Conservation (phyloP, 371 early-diverging fungal species). For the Paramicrosporidium saccamoebae region DNA sequence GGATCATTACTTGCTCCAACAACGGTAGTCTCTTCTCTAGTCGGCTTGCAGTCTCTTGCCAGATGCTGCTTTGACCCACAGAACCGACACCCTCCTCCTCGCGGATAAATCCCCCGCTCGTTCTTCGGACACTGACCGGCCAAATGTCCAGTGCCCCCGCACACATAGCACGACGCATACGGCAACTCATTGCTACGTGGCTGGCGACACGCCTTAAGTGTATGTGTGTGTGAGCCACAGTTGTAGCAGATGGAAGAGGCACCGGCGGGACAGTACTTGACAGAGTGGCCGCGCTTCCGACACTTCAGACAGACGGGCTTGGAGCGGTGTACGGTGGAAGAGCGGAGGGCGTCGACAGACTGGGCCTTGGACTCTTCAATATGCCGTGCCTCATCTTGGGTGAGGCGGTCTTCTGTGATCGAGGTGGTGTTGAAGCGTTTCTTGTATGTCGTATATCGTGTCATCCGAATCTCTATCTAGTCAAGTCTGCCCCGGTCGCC, state of each 20-base stretch:
- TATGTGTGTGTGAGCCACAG: slow-evolving; percentile 51
- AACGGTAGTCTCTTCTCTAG: slow-evolving; percentile 12
- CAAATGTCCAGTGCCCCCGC: slow-evolving; percentile 46
- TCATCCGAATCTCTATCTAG: too few relatives aligned
- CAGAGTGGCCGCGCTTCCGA: slow-evolving; percentile 40
- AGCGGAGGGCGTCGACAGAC: too few relatives aligned
- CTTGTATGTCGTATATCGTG: too few relatives aligned
- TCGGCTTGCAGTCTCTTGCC: slow-evolving; percentile 39
- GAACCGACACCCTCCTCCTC: slow-evolving; percentile 59
- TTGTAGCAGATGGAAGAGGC: slow-evolving; percentile 30
- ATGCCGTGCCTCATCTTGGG: too few relatives aligned
- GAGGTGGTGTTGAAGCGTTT: too few relatives aligned
- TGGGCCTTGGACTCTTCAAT: too few relatives aligned
- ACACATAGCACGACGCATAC: slow-evolving; percentile 51
- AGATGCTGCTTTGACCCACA: slow-evolving; percentile 53
- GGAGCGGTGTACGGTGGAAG: too few relatives aligned
- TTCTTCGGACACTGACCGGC: slow-evolving; percentile 45
- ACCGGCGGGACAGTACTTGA: slow-evolving; percentile 31
- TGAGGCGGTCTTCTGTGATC: too few relatives aligned
- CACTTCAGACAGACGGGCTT: slow-evolving; percentile 61
- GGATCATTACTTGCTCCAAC: too few relatives aligned
- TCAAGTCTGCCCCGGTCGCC: too few relatives aligned
- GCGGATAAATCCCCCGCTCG: slow-evolving; percentile 53
- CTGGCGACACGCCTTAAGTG: slow-evolving; percentile 27
- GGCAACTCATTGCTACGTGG: slow-evolving; percentile 12